Percentiles rank a stretch among this genome's conserved stretches.
Conservation (phyloP, 106 monocot species). For the Allium cepa region DNA sequence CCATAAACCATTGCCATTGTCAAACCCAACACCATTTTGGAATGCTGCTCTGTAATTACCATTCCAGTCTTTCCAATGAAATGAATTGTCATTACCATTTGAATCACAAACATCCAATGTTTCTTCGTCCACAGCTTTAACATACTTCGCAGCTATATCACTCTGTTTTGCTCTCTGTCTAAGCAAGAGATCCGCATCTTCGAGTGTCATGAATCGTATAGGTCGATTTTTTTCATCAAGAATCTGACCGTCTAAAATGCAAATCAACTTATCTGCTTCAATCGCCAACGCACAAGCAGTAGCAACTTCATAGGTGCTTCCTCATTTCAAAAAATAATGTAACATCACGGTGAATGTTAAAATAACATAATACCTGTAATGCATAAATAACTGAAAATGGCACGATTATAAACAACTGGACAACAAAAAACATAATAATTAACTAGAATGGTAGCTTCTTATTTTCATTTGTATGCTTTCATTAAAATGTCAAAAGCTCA, state of each 20-base stretch:
- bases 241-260: slow-evolving; percentile 83
- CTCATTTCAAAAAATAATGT: neutral
- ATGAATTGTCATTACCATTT: slow-evolving; percentile 9
- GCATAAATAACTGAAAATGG: too few species aligned
- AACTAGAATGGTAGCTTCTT: too few species aligned
- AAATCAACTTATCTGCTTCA: slow-evolving; percentile 87
- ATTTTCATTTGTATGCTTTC: too few species aligned
- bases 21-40: slow-evolving; percentile 92
- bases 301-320: slow-evolving; percentile 94
- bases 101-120: slow-evolving; percentile 18
- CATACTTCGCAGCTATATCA: slow-evolving; percentile 87
- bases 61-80: slow-evolving; percentile 15
- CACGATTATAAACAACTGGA: too few species aligned
- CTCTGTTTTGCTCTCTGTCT: slow-evolving; percentile 72
- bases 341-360: too few species aligned
- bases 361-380: too few species aligned
- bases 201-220: slow-evolving; percentile 72
- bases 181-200: slow-evolving; percentile 82
- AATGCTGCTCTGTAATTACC: slow-evolving; percentile 31
- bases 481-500: too few species aligned
- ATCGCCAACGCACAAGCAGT: slow-evolving; percentile 88
- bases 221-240: slow-evolving; percentile 50
- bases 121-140: slow-evolving; percentile 57
- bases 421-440: too few species aligned
- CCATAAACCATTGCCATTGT: slow-evolving; percentile 80